phyloP scores from a whole-genome alignment of 2,329 filamentous ascomycete species.

The Pseudocercospora macadamiae region DNA sequence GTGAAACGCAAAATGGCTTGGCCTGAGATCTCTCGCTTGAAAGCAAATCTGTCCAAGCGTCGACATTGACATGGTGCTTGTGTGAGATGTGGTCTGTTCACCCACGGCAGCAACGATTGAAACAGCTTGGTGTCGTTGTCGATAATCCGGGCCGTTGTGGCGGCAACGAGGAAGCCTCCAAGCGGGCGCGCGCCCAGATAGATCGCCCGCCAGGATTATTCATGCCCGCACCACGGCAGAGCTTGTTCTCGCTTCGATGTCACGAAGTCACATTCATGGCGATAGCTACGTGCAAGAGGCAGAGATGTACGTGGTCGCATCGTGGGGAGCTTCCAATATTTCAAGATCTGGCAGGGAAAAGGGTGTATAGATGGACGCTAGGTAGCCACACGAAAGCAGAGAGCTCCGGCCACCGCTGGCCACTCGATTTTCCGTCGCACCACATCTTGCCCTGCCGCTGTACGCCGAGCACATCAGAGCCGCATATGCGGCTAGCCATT shows the following conservation, averaged over 20 bases:
- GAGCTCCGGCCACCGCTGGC: neutral
- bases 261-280: neutral
- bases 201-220: neutral
- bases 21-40: constrained; percentile 5
- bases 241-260: neutral
- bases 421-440: constrained; percentile 4
- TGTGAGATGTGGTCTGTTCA: constrained; percentile 6
- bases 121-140: constrained; percentile 7
- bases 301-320: neutral
- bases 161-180: constrained; percentile 4
- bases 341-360: neutral
- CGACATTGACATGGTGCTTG: constrained; percentile 9
- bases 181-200: too few relatives aligned
- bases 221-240: neutral
- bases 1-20: constrained; percentile 5
- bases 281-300: neutral
- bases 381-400: neutral
- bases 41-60: constrained; percentile 13
- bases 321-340: neutral
- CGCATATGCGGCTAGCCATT: constrained; percentile 22
- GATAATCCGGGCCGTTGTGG: constrained; percentile 13
- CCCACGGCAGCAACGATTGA: neutral
- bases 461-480: constrained; percentile 10
- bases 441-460: neutral
- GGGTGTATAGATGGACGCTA: neutral